A percentile compares a stretch with the other conserved stretches of the same genome.
Conservation (phyloP, 1,139 yeast genomes). For the Candida smagusa region DNA sequence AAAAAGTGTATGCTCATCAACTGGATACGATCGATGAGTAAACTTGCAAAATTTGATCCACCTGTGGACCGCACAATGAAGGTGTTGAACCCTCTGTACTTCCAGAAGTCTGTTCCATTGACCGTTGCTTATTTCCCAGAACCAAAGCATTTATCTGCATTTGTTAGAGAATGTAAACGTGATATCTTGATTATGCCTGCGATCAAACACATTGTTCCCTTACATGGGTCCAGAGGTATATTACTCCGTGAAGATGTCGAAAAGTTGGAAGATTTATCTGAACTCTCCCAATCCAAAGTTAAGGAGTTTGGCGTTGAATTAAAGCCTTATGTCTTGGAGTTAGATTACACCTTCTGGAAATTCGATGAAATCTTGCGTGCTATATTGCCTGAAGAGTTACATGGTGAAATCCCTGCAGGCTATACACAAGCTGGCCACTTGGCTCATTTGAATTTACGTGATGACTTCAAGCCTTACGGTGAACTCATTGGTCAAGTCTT, state of each 20-base stretch:
- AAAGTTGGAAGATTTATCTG: slow-evolving; percentile 39
- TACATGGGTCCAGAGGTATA: slow-evolving; percentile 56
- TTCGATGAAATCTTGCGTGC: slow-evolving; percentile 80
- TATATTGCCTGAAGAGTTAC: slow-evolving; percentile 67
- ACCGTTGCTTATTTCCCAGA: slow-evolving; percentile 69
- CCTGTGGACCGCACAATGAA: slow-evolving; percentile 69
- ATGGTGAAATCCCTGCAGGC: slow-evolving; percentile 81
- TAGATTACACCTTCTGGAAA: slow-evolving; percentile 81
- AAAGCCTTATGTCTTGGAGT: slow-evolving; percentile 50
- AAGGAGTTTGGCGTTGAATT: slow-evolving; percentile 45
- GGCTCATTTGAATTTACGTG: slow-evolving; percentile 85
- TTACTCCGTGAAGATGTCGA: slow-evolving; percentile 54
- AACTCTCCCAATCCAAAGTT: slow-evolving; percentile 42
- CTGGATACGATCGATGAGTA: slow-evolving; percentile 2
- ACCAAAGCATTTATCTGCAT: slow-evolving; percentile 56
- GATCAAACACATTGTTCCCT: slow-evolving; percentile 59
- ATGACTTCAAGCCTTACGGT: slow-evolving; percentile 83
- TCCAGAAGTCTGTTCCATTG: slow-evolving; percentile 52
- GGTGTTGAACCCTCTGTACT: slow-evolving; percentile 61
- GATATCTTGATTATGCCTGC: slow-evolving; percentile 64
- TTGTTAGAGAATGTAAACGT: slow-evolving; percentile 49
- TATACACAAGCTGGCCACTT: slow-evolving; percentile 94
- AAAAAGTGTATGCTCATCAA: slow-evolving; percentile 2
- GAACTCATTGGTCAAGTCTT: slow-evolving; percentile 83
- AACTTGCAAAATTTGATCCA: slow-evolving; percentile 43